Percentiles rank a stretch among this genome's conserved stretches.
Evolutionary conservation across 179 eudicot species (phyloP).

Genomic region (Amaranthus tricolor): DNA sequence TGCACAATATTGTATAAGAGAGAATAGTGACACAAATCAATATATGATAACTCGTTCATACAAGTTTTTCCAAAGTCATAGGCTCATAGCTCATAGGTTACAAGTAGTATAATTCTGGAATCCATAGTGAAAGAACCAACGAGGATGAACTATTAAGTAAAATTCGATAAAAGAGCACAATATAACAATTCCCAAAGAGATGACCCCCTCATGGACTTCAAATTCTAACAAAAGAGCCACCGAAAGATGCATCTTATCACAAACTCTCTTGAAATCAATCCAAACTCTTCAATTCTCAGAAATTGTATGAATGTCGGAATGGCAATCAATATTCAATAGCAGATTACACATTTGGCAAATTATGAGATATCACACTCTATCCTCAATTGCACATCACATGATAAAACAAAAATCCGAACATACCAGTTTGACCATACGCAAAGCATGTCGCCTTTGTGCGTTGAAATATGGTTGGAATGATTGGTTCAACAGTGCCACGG

Average conservation of each 20-base stretch:
- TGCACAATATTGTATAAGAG: not conserved
- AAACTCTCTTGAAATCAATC: not conserved
- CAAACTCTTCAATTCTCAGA: not conserved
- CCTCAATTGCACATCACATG: not conserved
- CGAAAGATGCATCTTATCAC: not conserved
- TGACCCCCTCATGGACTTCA: not conserved
- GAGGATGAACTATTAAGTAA: not conserved
- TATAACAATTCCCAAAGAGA: not conserved
- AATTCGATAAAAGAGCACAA: not conserved
- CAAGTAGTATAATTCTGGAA: not conserved
- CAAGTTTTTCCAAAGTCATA: not conserved
- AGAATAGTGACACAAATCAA: not conserved
- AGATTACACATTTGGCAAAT: not conserved
- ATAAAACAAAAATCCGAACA: slow-evolving; percentile 9
- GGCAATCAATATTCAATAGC: not conserved
- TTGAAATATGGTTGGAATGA: slow-evolving; percentile 87
- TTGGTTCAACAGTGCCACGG: slow-evolving; percentile 81
- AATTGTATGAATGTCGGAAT: not conserved
- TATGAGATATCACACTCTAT: not conserved
- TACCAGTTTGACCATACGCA: slow-evolving; percentile 99
- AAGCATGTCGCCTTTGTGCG: slow-evolving; percentile 97
- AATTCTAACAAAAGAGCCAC: not conserved
- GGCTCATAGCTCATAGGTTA: not conserved
- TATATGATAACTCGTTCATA: not conserved
- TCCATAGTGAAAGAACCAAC: not conserved